Evolutionary conservation across 106 monocot genomes (phyloP).

Genomic region (Dendrobium nobile): DNA sequence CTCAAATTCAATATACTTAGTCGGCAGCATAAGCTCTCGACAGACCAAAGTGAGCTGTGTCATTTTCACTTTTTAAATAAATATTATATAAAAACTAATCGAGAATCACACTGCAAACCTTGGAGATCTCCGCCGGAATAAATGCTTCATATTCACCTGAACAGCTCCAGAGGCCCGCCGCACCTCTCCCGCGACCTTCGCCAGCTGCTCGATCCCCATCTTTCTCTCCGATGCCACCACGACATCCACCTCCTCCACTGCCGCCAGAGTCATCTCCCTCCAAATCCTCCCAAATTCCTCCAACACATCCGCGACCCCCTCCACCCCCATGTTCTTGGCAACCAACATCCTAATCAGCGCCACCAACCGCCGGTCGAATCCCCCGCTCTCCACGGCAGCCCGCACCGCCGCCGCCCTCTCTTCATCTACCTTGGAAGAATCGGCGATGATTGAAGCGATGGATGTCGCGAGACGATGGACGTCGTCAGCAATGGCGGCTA

Average conservation of each 20-base stretch:
- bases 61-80: neutral
- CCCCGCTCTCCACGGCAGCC: conserved; percentile 6
- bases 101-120: neutral
- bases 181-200: conserved; percentile 21
- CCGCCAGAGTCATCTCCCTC: conserved; percentile 16
- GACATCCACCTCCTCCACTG: neutral
- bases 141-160: conserved; percentile 24
- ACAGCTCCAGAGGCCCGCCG: conserved; percentile 11
- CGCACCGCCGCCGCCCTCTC: conserved; percentile 8
- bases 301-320: conserved; percentile 34
- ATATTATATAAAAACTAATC: neutral
- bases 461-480: conserved; percentile 8
- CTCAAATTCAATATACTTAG: too few species aligned
- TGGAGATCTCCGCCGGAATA: neutral
- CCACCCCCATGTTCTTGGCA: conserved; percentile 31
- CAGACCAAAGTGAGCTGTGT: too few species aligned
- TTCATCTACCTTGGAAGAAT: neutral
- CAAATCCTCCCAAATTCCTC: conserved; percentile 35
- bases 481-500: conserved; percentile 21
- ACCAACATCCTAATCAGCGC: conserved; percentile 38
- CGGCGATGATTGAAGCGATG: neutral
- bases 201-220: conserved; percentile 18
- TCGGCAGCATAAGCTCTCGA: too few species aligned
- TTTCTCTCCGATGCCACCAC: conserved; percentile 16
- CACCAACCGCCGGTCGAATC: conserved; percentile 26